These are phyloP conservation scores for Entomophthora muscae DNA, from an alignment of 371 early-diverging fungal species.

Conservation along the genomic window DNA sequence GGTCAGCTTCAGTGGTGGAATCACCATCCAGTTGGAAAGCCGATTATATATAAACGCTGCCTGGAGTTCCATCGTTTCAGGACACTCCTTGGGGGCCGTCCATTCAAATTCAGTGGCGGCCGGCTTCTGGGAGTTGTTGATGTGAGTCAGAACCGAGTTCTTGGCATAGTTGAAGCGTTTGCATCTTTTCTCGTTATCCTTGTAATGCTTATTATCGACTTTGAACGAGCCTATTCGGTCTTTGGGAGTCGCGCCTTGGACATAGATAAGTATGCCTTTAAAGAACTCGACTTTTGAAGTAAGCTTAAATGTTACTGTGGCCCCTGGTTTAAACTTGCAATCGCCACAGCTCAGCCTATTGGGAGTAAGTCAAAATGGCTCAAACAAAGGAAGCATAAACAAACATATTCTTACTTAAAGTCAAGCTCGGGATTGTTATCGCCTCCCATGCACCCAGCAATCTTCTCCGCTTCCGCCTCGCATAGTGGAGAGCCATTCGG, in stretches of 20 bases:
- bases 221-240: background rate
- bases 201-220: background rate
- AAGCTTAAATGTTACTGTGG: background rate
- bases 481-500: background rate
- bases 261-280: background rate
- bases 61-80: background rate
- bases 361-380: background rate
- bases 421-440: background rate
- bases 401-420: background rate
- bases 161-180: background rate
- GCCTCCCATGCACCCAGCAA: background rate
- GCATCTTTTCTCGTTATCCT: background rate
- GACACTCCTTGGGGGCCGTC: background rate
- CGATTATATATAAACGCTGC: background rate
- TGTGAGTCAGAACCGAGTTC: background rate
- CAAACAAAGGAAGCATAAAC: no score
- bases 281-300: background rate
- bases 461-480: background rate
- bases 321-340: background rate
- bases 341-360: background rate
- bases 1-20: background rate
- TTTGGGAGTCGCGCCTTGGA: background rate
- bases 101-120: background rate
- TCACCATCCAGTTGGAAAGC: background rate
- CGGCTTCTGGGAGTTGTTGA: background rate